Percentiles rank a stretch among this genome's conserved stretches.
Evolutionary conservation across 2,329 filamentous ascomycete species (phyloP).

Genomic region (Penicillium sp.): DNA sequence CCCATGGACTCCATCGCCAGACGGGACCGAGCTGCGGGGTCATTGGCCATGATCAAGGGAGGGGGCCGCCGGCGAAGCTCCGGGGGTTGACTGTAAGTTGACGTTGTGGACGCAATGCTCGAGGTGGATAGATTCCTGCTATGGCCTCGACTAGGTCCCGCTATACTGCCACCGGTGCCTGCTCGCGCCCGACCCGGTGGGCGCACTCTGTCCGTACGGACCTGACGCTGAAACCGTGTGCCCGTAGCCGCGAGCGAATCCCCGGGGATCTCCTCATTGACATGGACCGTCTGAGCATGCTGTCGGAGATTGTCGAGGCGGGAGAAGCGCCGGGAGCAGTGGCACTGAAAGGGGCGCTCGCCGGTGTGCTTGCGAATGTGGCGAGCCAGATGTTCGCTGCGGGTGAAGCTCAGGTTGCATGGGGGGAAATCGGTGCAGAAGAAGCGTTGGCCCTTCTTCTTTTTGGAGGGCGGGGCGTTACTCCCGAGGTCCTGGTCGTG

Average conservation of each 20-base stretch:
- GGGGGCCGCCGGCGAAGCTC: conserved; percentile 74
- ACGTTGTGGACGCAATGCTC: conserved; percentile 76
- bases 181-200: conserved; percentile 74
- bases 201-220: conserved; percentile 81
- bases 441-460: conserved; percentile 95
- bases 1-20: conserved; percentile 66
- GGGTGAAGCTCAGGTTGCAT: conserved; percentile 90
- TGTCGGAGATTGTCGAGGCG: conserved; percentile 92
- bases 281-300: conserved; percentile 95
- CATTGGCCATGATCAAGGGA: conserved; percentile 78
- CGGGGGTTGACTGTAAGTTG: conserved; percentile 63
- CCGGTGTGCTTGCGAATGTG: conserved; percentile 99
- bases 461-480: conserved; percentile 72
- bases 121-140: conserved; percentile 84
- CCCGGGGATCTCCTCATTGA: conserved; percentile 93
- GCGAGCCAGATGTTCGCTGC: conserved; percentile 90
- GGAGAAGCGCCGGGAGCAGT: conserved; percentile 91
- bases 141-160: conserved; percentile 73
- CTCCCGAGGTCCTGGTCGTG: conserved; percentile 65
- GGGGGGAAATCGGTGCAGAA: conserved; percentile 95
- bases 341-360: conserved; percentile 93
- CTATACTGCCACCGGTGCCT: conserved; percentile 73
- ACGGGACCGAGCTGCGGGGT: conserved; percentile 62
- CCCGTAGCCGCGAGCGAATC: conserved; percentile 92
- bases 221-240: conserved; percentile 88